Conservation (phyloP, 768 basidiomycete species). For the Lyophyllum semitale region DNA sequence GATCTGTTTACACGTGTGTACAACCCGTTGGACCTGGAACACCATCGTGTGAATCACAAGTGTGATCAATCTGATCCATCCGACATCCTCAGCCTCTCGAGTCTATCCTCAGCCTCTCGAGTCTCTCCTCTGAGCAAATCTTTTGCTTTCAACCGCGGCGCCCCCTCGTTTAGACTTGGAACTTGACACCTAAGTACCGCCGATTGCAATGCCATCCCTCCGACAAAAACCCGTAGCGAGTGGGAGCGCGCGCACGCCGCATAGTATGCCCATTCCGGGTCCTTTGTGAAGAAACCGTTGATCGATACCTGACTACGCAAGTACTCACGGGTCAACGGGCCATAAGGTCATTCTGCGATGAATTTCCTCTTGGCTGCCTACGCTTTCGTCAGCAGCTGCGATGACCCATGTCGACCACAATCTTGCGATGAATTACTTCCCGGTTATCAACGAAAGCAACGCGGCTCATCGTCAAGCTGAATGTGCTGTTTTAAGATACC, state of each 20-base stretch:
- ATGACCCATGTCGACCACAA: not conserved
- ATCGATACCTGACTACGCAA: not conserved
- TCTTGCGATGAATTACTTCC: not conserved
- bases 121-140: not conserved
- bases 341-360: slow-evolving; percentile 1
- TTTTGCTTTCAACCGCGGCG: not conserved
- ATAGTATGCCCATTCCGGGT: not conserved
- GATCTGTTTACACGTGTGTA: slow-evolving; percentile 1
- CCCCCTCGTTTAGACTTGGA: not conserved
- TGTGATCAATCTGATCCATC: too few species aligned
- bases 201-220: not conserved
- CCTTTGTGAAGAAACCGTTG: not conserved
- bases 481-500: slow-evolving; percentile 1
- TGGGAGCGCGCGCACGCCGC: not conserved
- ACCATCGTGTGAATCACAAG: too few species aligned
- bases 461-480: not conserved
- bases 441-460: not conserved
- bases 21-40: not conserved
- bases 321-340: slow-evolving; percentile 8
- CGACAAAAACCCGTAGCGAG: slow-evolving; percentile 1
- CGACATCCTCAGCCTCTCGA: too few species aligned
- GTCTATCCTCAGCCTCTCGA: not conserved
- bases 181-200: too few species aligned
- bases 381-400: slow-evolving; percentile 11
- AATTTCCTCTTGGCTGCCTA: not conserved